Evolutionary conservation across 106 monocot species (phyloP), one percentile per base, ranked within the genome.

Genomic region (Dioscorea dumetorum): DNA sequence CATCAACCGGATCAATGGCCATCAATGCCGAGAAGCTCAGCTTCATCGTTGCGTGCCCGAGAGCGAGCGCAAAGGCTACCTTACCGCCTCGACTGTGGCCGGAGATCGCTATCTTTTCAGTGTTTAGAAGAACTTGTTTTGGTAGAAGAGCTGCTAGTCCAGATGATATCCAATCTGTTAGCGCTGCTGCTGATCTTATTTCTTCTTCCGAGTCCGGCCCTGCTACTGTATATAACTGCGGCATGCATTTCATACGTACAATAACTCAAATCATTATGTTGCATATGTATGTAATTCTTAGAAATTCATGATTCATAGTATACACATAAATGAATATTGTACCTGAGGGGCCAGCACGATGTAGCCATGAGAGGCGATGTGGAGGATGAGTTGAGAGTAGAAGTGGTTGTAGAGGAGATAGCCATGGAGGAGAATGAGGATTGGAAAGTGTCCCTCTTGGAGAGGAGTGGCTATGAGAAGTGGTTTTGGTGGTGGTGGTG

Each of bases 31-130:
- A 85, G 32, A 91, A 72, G 7, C 70, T 77, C n/a, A 75, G 33
- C 2, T 63, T 24, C 20, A 79, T 61, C 22, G 76, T 66, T 13
- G 68, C 75, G 35, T 64, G 56, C 54, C 79, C 70, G 9, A 83
- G 63, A 7, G 83, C 72, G 0, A 95, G 75, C 50, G 83, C 91
- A 50, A 95, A 91, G 1, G 95, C 88, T 0, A 79, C 88, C 66
- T 95, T 95, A 32, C 91, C 95, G 7, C 91, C 95, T 0, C 85
- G 82, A 62, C 95, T 95, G 53, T 95, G 95, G 14, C 95, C 91
- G 2, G 81, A 68, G 22, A 95, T 15, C 0, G 70, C 81, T 5
- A 91, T 62, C 41, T 85, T 83, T 19, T 41, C 15, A 0, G 83
- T n/a, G 63, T 88, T 68, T 11, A 77, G 63, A 6, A 2, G 64